Conservation (phyloP, 257 asterid genomes). For the Thymus mandschuricus region DNA sequence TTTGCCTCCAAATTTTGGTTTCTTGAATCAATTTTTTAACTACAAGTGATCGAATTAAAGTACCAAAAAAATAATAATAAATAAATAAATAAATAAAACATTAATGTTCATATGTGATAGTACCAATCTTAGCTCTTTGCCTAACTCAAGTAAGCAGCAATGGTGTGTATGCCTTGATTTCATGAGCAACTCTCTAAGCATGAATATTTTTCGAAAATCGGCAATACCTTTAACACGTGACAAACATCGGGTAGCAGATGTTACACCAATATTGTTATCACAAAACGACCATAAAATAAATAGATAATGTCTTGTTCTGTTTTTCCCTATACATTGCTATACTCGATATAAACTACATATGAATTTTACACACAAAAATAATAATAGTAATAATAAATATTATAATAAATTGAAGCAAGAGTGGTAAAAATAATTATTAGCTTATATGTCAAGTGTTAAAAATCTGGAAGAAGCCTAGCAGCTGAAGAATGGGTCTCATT, state of each 20-base stretch:
- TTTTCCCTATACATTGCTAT: background rate
- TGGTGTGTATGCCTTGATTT: background rate
- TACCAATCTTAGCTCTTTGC: too few species aligned
- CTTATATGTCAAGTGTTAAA: background rate
- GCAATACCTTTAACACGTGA: too few species aligned
- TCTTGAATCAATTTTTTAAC: too few species aligned
- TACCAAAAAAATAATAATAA: too few species aligned
- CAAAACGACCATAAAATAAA: too few species aligned
- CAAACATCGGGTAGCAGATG: too few species aligned
- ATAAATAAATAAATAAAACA: too few species aligned
- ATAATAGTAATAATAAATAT: background rate
- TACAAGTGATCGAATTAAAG: too few species aligned
- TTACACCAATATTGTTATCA: too few species aligned
- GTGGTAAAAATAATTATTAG: background rate
- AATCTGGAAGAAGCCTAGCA: constrained; percentile 45
- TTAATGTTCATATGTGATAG: too few species aligned
- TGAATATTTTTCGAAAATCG: background rate
- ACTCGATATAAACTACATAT: background rate
- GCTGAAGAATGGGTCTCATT: constrained; percentile 39
- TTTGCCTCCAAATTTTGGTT: too few species aligned
- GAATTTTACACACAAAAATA: background rate
- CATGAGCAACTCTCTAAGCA: constrained; percentile 11
- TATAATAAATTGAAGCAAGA: background rate
- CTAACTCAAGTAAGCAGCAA: background rate
- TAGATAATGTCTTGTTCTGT: too few species aligned